phyloP scores from a whole-genome alignment of 129 eudicot genomes.

The Heracleum sosnowskyi region DNA sequence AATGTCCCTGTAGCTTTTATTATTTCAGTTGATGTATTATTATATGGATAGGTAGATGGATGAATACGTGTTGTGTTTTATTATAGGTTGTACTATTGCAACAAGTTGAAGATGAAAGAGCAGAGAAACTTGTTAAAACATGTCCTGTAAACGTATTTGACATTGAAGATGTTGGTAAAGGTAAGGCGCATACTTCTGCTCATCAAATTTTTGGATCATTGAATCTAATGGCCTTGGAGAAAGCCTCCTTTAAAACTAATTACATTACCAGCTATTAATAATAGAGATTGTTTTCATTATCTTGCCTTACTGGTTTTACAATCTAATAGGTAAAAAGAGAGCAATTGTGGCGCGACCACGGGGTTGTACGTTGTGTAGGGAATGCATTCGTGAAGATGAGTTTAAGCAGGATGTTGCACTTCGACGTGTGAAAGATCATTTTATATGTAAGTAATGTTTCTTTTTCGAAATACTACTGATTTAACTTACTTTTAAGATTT shows the following conservation, averaged over 20 bases:
- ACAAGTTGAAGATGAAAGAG: constrained; percentile 60
- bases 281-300: not conserved
- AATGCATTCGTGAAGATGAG: constrained; percentile 73
- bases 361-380: constrained; percentile 76
- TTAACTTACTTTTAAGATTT: not conserved
- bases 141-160: constrained; percentile 87
- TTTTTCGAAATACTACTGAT: not conserved
- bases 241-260: not conserved
- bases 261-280: not conserved
- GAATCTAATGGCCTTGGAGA: not conserved
- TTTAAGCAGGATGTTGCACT: constrained; percentile 68
- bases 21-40: not conserved
- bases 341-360: constrained; percentile 74
- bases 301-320: not conserved
- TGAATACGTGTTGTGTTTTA: not conserved
- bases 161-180: constrained; percentile 70
- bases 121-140: constrained; percentile 54
- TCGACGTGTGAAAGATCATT: constrained; percentile 80
- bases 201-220: not conserved
- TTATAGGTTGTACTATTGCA: constrained; percentile 61
- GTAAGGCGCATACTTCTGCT: constrained; percentile 19
- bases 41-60: not conserved
- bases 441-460: constrained; percentile 62
- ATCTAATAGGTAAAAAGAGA: constrained; percentile 42
- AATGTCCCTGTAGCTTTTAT: not conserved